Conservation (phyloP, 1,284 basidiomycete genomes). For the Sporisorium graminicola region DNA sequence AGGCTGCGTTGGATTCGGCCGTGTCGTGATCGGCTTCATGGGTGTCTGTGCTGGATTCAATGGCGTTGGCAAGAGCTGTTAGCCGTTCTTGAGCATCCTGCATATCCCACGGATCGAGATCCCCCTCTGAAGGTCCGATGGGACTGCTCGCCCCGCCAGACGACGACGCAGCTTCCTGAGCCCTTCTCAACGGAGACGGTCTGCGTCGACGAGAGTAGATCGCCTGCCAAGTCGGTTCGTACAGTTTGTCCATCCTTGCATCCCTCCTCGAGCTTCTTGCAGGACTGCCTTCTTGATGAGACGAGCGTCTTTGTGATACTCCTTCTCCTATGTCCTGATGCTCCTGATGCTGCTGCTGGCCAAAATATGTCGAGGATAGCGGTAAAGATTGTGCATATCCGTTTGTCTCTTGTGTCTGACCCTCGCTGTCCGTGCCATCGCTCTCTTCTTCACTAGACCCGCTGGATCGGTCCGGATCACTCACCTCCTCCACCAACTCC, state of each 20-base stretch:
- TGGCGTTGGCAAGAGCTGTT: conserved; percentile 18
- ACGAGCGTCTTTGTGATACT: conserved; percentile 1
- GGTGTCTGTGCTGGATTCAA: background rate
- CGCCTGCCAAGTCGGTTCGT: conserved; percentile 46
- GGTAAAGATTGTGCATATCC: conserved; percentile 5
- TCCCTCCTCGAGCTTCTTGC: conserved; percentile 5
- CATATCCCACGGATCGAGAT: conserved; percentile 55
- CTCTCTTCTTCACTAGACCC: conserved; percentile 8
- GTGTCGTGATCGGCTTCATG: background rate
- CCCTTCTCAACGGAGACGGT: background rate
- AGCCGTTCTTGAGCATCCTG: conserved; percentile 44
- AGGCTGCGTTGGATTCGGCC: background rate
- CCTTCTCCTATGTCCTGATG: background rate
- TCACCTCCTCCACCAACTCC: conserved; percentile 43
- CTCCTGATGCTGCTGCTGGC: too few relatives aligned
- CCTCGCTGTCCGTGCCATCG: background rate
- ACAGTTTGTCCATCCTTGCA: conserved; percentile 20
- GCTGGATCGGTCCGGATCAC: conserved; percentile 25
- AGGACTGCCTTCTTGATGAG: background rate
- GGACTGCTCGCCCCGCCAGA: background rate
- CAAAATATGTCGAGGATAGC: background rate
- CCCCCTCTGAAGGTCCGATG: conserved; percentile 41
- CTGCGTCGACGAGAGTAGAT: conserved; percentile 36
- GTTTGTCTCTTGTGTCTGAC: background rate
- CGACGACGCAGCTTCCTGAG: background rate